These are phyloP conservation scores for Pseudogymnoascus sp. DNA, from an alignment of 2,329 filamentous ascomycete genomes.

Conservation along the genomic window DNA sequence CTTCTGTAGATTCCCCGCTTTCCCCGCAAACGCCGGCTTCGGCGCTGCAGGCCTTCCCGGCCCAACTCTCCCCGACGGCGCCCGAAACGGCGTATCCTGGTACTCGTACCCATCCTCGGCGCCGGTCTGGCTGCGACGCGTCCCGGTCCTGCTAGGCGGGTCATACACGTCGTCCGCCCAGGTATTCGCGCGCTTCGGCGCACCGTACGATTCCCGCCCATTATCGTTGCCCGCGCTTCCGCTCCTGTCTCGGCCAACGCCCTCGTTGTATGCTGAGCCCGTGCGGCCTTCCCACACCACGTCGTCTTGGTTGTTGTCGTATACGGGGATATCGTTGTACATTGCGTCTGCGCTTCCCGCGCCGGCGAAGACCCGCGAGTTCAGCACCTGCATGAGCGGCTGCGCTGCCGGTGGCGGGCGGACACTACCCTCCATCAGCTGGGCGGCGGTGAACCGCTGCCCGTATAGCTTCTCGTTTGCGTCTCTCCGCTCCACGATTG, in stretches of 20 bases:
- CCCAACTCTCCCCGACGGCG: constrained; percentile 36
- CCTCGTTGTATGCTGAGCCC: constrained; percentile 65
- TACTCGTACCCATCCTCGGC: constrained; percentile 46
- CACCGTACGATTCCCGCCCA: constrained; percentile 37
- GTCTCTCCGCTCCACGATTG: constrained; percentile 88
- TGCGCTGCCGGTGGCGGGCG: constrained; percentile 73
- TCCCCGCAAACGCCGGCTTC: constrained; percentile 72
- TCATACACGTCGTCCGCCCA: constrained; percentile 75
- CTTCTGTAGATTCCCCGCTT: constrained; percentile 48
- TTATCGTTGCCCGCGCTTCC: constrained; percentile 28
- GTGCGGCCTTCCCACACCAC: constrained; percentile 74
- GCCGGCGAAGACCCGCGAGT: constrained; percentile 76
- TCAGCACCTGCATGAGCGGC: constrained; percentile 76
- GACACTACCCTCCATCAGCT: constrained; percentile 73
- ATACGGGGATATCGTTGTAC: constrained; percentile 92
- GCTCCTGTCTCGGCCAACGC: constrained; percentile 44
- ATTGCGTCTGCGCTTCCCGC: constrained; percentile 50
- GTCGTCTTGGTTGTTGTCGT: constrained; percentile 75
- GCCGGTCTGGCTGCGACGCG: constrained; percentile 35
- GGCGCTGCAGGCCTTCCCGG: constrained; percentile 78
- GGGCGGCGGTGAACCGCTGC: constrained; percentile 67
- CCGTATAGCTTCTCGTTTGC: constrained; percentile 96
- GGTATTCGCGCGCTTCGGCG: constrained; percentile 57
- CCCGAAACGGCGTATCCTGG: constrained; percentile 37
- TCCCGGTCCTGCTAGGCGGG: constrained; percentile 35